Conservation (phyloP, 441 rosid genomes). For the Erodium texanum region DNA sequence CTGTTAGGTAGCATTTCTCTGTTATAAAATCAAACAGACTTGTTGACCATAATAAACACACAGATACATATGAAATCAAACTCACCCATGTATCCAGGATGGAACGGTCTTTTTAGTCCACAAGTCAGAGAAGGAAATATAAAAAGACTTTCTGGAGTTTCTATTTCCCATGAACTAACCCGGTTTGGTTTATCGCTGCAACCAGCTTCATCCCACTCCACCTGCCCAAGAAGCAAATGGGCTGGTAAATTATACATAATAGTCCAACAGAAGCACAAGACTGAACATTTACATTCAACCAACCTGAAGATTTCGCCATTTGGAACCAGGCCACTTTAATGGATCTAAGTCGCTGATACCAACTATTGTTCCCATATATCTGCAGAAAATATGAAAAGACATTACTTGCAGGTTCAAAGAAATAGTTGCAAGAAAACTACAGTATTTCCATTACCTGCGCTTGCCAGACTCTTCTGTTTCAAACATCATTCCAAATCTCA, state of each 20-base stretch:
- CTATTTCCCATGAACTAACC: conserved; percentile 95
- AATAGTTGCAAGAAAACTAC: neutral
- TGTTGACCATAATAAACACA: neutral
- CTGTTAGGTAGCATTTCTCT: conserved; percentile 23
- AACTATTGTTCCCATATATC: conserved; percentile 92
- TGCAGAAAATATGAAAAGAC: conserved; percentile 19
- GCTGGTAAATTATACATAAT: no score
- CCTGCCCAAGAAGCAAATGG: conserved; percentile 28
- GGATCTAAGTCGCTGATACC: conserved; percentile 90
- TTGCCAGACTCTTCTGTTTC: conserved; percentile 96
- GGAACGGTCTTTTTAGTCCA: conserved; percentile 71
- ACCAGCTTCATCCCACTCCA: conserved; percentile 98
- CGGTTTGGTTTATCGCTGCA: conserved; percentile 83
- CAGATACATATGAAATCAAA: conserved; percentile 1
- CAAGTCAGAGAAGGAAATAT: conserved; percentile 90
- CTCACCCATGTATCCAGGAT: conserved; percentile 63
- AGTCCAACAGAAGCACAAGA: neutral
- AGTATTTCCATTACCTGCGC: conserved; percentile 38
- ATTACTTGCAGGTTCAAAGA: neutral
- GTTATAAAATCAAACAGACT: conserved; percentile 1
- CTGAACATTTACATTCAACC: neutral
- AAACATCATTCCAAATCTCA: conserved; percentile 96
- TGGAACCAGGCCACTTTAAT: conserved; percentile 93
- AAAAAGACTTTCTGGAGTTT: conserved; percentile 95
- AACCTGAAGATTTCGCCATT: conserved; percentile 97